Evolutionary conservation across 208 protist species (phyloP), one percentile per base, ranked within the genome.

Genomic region (Trypanosoma platydactyli): DNA sequence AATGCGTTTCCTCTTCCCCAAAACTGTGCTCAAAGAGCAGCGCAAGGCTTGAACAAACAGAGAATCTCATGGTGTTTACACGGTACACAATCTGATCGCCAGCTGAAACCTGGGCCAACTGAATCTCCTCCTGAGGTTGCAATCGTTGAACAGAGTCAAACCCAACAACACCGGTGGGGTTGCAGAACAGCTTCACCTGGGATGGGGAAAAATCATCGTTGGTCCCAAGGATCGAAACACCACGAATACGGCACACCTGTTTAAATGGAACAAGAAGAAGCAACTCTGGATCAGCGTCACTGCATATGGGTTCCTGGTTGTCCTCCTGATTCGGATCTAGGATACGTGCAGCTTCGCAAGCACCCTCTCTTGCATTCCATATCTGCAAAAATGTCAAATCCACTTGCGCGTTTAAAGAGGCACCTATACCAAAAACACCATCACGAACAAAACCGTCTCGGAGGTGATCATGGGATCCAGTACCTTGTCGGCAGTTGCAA

Each of bases 11-110:
- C 6, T 82, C 71, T 48, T 83, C 74, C 25, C 76, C 76, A 73
- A 87, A 92, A 69, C 85, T 92, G 33, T 88, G 70, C 51, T 92
- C 83, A 60, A 95, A 92, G 44, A 89, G 76, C 15, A 95, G 72
- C 0, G 77, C 79, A 0, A 95, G 51, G 11, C 60, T 80, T 0
- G 73, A 75, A 1, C 86, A 80, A 13, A 59, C 41, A 13, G 73
- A 71, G 64, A 95, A 95, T 44, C 92, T 93, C 15, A 51, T 55
- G 3, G 87, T 46, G 55, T 90, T 94, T 12, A 95, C 53, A 24
- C 81, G 76, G 64, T 95, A 95, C 5, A 92, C 79, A 66, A 95
- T 77, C 15, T 79, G 65, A 42, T 95, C 90, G 12, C 88, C 80
- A 7, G 24, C 66, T 16, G 71, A 49, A 15, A 80, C 77, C 41